phyloP scores from a whole-genome alignment of 2,329 filamentous ascomycete species.

The Leptosphaerulina australis region DNA sequence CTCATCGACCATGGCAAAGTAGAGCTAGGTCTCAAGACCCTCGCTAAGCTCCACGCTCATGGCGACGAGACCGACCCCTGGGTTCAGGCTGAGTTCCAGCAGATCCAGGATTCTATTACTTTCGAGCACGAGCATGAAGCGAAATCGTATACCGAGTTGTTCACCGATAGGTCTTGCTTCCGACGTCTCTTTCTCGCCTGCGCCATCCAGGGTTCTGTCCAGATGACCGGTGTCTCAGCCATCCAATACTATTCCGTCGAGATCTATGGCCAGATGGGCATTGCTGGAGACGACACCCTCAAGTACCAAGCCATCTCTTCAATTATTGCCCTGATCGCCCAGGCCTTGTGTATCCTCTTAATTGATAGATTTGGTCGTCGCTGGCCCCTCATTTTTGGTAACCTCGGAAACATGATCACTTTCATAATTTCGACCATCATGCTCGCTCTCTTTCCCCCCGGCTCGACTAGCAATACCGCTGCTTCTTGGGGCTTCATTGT shows the following conservation, averaged over 20 bases:
- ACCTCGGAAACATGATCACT: conserved; percentile 71
- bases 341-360: conserved; percentile 70
- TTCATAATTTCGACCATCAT: conserved; percentile 71
- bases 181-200: conserved; percentile 73
- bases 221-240: conserved; percentile 70
- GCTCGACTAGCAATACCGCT: conserved; percentile 56
- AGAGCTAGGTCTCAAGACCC: conserved; percentile 68
- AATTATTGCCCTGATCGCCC: conserved; percentile 71
- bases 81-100: conserved; percentile 73
- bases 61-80: conserved; percentile 70
- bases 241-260: conserved; percentile 76
- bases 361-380: conserved; percentile 75
- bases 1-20: conserved; percentile 73
- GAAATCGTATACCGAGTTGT: conserved; percentile 72
- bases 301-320: conserved; percentile 79
- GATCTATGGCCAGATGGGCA: conserved; percentile 74
- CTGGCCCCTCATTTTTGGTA: conserved; percentile 74
- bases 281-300: conserved; percentile 67
- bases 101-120: conserved; percentile 71
- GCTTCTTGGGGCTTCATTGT: conserved; percentile 78
- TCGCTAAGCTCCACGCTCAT: conserved; percentile 72
- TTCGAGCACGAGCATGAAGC: conserved; percentile 72
- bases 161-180: conserved; percentile 69
- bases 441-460: conserved; percentile 66
- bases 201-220: conserved; percentile 71